Percentiles rank a stretch among this genome's conserved stretches.
These are phyloP conservation scores for Phytophthora tentaculata DNA, from an alignment of 352 stramenopile species.

Conservation along the genomic window DNA sequence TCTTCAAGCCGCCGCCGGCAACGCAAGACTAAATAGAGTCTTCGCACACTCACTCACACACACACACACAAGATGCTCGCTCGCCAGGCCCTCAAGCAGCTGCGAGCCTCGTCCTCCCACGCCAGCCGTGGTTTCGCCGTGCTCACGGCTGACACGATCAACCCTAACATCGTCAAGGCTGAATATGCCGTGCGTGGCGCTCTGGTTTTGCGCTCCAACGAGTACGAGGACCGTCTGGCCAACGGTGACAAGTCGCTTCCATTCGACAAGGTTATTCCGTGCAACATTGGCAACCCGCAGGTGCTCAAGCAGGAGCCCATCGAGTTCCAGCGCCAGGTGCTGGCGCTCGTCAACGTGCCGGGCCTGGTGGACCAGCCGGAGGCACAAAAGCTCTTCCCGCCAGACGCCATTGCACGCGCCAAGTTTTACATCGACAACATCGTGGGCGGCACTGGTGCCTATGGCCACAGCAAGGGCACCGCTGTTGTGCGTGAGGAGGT, in stretches of 20 bases:
- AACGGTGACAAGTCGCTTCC: slow-evolving; percentile 68
- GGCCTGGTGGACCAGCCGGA: slow-evolving; percentile 87
- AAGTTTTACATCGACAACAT: slow-evolving; percentile 90
- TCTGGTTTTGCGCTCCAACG: slow-evolving; percentile 81
- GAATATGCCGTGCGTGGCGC: slow-evolving; percentile 91
- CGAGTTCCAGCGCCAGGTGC: slow-evolving; percentile 93
- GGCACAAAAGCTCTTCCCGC: slow-evolving; percentile 80
- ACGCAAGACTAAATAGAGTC: neutral
- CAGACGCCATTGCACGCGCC: slow-evolving; percentile 88
- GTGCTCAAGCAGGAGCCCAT: slow-evolving; percentile 94
- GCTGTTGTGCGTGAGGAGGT: slow-evolving; percentile 90
- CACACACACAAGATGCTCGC: slow-evolving; percentile 37
- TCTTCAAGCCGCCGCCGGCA: slow-evolving; percentile 34
- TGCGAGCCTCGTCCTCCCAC: slow-evolving; percentile 25
- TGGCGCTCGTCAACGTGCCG: slow-evolving; percentile 91
- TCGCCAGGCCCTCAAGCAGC: slow-evolving; percentile 37
- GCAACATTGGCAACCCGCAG: slow-evolving; percentile 22
- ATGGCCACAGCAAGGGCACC: slow-evolving; percentile 93
- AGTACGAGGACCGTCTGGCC: slow-evolving; percentile 77
- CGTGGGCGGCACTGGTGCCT: slow-evolving; percentile 90
- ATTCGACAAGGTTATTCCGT: slow-evolving; percentile 62
- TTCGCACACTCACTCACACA: no score
- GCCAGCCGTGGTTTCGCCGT: slow-evolving; percentile 60
- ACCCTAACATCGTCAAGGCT: slow-evolving; percentile 76
- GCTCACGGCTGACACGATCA: slow-evolving; percentile 81